A percentile compares a stretch with the other conserved stretches of the same genome.
These are phyloP conservation scores for Candida albicans DNA, from an alignment of 1,139 yeast species.

Conservation along the genomic window DNA sequence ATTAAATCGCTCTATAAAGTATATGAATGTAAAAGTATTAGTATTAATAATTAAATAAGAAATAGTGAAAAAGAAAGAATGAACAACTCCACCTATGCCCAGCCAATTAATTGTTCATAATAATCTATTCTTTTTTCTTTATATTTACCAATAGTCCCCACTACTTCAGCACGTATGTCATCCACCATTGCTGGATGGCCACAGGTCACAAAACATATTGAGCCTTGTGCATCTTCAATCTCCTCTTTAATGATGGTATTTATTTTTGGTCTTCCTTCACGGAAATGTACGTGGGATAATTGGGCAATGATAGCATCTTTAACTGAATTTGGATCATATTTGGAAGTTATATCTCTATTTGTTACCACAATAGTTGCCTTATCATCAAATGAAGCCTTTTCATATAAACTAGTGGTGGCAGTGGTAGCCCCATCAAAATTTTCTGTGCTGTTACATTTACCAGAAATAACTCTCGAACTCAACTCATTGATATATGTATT, in stretches of 20 bases:
- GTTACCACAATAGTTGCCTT: constrained; percentile 1
- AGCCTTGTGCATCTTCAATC: constrained; percentile 25
- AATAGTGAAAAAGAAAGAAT: neutral
- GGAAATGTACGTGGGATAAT: constrained; percentile 23
- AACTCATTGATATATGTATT: constrained; percentile 4
- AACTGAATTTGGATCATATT: constrained; percentile 3
- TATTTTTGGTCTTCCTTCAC: constrained; percentile 31
- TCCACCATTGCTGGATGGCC: constrained; percentile 41
- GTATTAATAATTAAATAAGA: neutral
- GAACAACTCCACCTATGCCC: constrained; percentile 6
- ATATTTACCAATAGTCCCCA: constrained; percentile 20
- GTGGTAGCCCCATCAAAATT: constrained; percentile 5
- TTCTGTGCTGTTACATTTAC: constrained; percentile 1
- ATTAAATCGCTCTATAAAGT: neutral
- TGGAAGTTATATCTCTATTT: neutral
- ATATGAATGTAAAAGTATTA: neutral
- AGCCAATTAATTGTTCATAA: constrained; percentile 23
- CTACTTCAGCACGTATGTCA: constrained; percentile 26
- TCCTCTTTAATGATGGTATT: constrained; percentile 21
- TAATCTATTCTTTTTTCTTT: constrained; percentile 24
- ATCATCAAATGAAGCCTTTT: constrained; percentile 1
- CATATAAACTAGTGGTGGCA: neutral
- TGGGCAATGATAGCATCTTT: constrained; percentile 15
- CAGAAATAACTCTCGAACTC: constrained; percentile 1
- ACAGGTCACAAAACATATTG: constrained; percentile 36